Base-by-base conservation (phyloP, 176 grass and related monocot species). In the Dendrocalamus sinicus region DNA sequence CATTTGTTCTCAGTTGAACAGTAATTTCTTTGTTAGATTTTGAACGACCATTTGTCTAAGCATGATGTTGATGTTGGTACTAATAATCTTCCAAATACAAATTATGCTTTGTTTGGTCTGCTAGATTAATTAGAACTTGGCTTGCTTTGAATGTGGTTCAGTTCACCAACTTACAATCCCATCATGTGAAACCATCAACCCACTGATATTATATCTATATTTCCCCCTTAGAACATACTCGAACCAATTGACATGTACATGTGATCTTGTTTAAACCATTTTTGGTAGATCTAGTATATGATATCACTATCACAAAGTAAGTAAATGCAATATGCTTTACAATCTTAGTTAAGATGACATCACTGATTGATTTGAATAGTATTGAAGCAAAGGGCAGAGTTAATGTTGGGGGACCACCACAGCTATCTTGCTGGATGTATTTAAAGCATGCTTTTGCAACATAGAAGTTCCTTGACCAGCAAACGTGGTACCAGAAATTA, bases 401-500 rank as follows among this genome's bases (percentile, higher is more conserved):
- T 89, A 85, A 91, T 92, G 54, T 55, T 66, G 53, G 67, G 58
- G 94, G 91, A 32, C 94, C 89, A 79, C 60, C 79, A 76, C 87
- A 86, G 76, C 84, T 83, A 83, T 86, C 91, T 70, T 63, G 41
- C 75, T 86, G 87, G 86, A 86, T 41, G 79, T 76, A 89, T 93
- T 91, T 83, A 87, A 80, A 93, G 78, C 89, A 46, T 85, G 80
- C 84, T 93, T 95, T 95, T 70, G 26, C 67, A 82, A 83, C 64
- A 82, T 86, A 58, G 73, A 67, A 73, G 72, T 67, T 78, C 52
- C 69, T 88, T 88, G 81, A 80, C 46, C 68, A 81, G 76, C 91
- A 82, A 75, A 76, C 82, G 52, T 83, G 86, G 87, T 81, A 88
- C 67, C 65, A 78, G 72, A 92, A 80, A 75, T 64, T 69, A 83